Conservation (phyloP, 2,329 filamentous ascomycete genomes). For the Mycocentrospora acerina region DNA sequence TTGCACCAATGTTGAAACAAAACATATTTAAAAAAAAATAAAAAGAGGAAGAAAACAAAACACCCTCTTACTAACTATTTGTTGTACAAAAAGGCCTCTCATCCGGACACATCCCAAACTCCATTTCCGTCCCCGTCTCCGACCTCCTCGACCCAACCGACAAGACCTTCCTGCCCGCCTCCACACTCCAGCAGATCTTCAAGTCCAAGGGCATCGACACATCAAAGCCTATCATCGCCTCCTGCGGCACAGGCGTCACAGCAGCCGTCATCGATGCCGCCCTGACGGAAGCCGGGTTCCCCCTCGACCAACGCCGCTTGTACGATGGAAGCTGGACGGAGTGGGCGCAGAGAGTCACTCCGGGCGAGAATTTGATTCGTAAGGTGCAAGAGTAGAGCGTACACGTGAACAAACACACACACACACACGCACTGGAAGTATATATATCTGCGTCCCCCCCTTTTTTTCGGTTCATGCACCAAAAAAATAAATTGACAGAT, state of each 20-base stretch:
- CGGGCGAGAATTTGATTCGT: constrained; percentile 63
- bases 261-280: constrained; percentile 89
- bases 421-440: too few relatives aligned
- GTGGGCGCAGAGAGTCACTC: constrained; percentile 68
- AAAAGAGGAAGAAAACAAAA: too few relatives aligned
- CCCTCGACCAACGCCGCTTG: constrained; percentile 68
- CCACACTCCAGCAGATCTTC: constrained; percentile 75
- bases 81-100: constrained; percentile 64
- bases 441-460: too few relatives aligned
- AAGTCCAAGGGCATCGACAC: constrained; percentile 77
- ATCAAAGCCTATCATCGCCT: constrained; percentile 77
- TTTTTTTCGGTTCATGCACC: too few relatives aligned
- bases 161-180: constrained; percentile 73
- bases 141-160: constrained; percentile 79
- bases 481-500: too few relatives aligned
- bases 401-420: too few relatives aligned
- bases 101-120: constrained; percentile 89
- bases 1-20: neutral
- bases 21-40: too few relatives aligned
- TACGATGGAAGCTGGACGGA: constrained; percentile 99
- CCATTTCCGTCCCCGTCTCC: constrained; percentile 78
- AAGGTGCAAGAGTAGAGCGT: constrained; percentile 44
- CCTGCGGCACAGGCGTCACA: constrained; percentile 92
- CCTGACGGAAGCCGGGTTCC: constrained; percentile 75
- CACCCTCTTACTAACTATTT: neutral